These are phyloP conservation scores for Calcarisporium arbuscula DNA, from an alignment of 2,329 filamentous ascomycete genomes.

Conservation along the genomic window DNA sequence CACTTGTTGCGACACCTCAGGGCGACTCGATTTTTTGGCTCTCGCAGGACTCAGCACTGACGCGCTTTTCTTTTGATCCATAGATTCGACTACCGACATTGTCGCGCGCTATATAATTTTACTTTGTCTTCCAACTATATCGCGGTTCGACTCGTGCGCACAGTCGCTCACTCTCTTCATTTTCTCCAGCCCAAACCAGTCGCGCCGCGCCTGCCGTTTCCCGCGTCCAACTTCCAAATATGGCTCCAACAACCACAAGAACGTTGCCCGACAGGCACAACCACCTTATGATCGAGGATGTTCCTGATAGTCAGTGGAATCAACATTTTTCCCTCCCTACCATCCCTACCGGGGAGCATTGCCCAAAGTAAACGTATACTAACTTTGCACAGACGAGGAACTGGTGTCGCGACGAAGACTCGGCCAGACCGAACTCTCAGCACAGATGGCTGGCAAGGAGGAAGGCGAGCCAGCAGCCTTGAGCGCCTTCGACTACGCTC, in stretches of 20 bases:
- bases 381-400: constrained; percentile 51
- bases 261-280: constrained; percentile 57
- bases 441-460: constrained; percentile 72
- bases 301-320: constrained; percentile 51
- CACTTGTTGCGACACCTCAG: neutral
- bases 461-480: constrained; percentile 68
- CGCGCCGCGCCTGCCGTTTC: constrained; percentile 17
- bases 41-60: neutral
- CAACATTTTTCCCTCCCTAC: constrained; percentile 1
- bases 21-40: neutral
- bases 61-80: neutral
- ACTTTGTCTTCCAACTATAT: too few relatives aligned
- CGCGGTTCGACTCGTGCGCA: too few relatives aligned
- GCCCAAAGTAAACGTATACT: constrained; percentile 17
- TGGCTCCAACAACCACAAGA: constrained; percentile 30
- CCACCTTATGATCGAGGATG: constrained; percentile 57
- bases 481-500: constrained; percentile 90
- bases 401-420: constrained; percentile 80
- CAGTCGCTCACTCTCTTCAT: too few relatives aligned
- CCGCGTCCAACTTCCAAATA: constrained; percentile 20
- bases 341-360: constrained; percentile 8
- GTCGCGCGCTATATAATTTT: too few relatives aligned
- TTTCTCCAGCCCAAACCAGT: constrained; percentile 7
- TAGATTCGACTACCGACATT: neutral
- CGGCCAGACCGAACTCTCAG: constrained; percentile 83